phyloP scores from a whole-genome alignment of 2,329 filamentous ascomycete genomes.

The Mariannaea elegans region DNA sequence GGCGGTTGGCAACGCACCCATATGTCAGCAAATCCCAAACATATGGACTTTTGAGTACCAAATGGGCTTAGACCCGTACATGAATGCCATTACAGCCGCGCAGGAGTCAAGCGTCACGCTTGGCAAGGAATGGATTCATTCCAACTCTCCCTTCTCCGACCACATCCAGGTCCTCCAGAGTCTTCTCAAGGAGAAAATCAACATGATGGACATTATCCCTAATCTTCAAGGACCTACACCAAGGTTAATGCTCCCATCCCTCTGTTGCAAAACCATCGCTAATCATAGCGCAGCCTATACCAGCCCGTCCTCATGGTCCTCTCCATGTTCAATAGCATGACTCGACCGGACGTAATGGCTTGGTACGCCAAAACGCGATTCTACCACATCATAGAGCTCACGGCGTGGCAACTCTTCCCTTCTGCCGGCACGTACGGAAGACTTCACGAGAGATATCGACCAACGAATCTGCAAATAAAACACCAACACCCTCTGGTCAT shows the following conservation, averaged over 20 bases:
- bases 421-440: constrained; percentile 38
- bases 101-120: constrained; percentile 30
- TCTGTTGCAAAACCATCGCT: not conserved
- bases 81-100: constrained; percentile 36
- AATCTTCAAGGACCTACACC: constrained; percentile 17
- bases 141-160: constrained; percentile 45
- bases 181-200: constrained; percentile 37
- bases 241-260: constrained; percentile 18
- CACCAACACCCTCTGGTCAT: constrained; percentile 42
- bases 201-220: constrained; percentile 25
- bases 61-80: constrained; percentile 41
- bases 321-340: constrained; percentile 48
- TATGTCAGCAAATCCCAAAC: constrained; percentile 40
- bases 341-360: constrained; percentile 46
- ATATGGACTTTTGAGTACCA: constrained; percentile 45
- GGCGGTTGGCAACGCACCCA: constrained; percentile 10
- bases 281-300: constrained; percentile 29
- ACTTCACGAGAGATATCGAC: constrained; percentile 41
- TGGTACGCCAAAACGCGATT: constrained; percentile 52
- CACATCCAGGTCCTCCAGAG: constrained; percentile 41
- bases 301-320: constrained; percentile 44
- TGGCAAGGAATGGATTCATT: constrained; percentile 37
- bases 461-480: constrained; percentile 38
- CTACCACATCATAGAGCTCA: constrained; percentile 46
- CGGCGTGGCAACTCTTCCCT: constrained; percentile 45